Evolutionary conservation across 1,139 yeast genomes (phyloP).

Genomic region (Geotrichum candidum): DNA sequence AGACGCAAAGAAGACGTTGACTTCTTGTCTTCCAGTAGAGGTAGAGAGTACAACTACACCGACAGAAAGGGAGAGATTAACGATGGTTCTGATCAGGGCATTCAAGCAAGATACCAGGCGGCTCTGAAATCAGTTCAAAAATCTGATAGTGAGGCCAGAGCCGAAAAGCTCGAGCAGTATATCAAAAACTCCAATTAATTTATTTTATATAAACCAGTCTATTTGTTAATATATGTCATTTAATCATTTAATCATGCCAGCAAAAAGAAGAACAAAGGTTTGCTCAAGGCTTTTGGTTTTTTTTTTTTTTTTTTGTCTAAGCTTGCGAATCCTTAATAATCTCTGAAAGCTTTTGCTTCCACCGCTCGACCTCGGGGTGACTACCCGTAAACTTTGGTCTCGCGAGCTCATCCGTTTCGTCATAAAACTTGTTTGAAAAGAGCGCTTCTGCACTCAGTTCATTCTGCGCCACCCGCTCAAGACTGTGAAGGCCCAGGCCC

Average conservation of each 20-base stretch:
- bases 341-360: slow-evolving; percentile 1
- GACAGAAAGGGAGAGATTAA: slow-evolving; percentile 56
- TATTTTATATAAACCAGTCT: slow-evolving; percentile 6
- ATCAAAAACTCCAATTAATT: slow-evolving; percentile 14
- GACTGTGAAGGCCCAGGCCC: slow-evolving; percentile 26
- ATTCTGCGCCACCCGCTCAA: slow-evolving; percentile 38
- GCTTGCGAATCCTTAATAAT: not conserved
- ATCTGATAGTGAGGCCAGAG: slow-evolving; percentile 18
- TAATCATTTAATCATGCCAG: not conserved
- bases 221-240: not conserved
- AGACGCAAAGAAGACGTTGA: slow-evolving; percentile 24
- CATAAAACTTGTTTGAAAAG: slow-evolving; percentile 47
- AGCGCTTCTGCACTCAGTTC: slow-evolving; percentile 52
- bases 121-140: slow-evolving; percentile 38
- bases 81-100: slow-evolving; percentile 44
- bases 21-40: slow-evolving; percentile 21
- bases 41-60: slow-evolving; percentile 70
- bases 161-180: slow-evolving; percentile 15
- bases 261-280: not conserved
- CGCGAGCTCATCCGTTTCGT: slow-evolving; percentile 40
- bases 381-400: slow-evolving; percentile 20
- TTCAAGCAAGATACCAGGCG: slow-evolving; percentile 65
- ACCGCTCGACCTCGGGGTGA: slow-evolving; percentile 12
- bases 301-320: not conserved
- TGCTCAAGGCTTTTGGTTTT: not conserved